Conservation (phyloP, 352 stramenopile species). For the Globisporangium middletonii region DNA sequence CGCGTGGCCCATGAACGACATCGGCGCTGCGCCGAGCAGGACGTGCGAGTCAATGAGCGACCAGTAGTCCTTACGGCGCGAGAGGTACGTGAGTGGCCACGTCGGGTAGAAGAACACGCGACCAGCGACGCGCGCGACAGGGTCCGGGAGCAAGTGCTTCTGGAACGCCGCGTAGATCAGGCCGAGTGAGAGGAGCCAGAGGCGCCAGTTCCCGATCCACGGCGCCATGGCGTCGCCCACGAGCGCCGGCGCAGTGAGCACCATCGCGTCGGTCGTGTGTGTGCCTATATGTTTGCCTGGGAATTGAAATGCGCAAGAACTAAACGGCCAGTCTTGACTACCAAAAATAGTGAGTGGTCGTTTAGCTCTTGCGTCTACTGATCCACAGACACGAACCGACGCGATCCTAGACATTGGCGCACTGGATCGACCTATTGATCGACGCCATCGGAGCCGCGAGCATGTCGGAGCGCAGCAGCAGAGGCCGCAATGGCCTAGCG, state of each 20-base stretch:
- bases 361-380: too few relatives aligned
- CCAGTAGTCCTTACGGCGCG: slow-evolving; percentile 85
- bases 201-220: slow-evolving; percentile 4
- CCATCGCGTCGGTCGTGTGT: too few relatives aligned
- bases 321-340: too few relatives aligned
- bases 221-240: too few relatives aligned
- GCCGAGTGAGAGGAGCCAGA: slow-evolving; percentile 20
- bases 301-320: too few relatives aligned
- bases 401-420: too few relatives aligned
- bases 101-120: slow-evolving; percentile 91
- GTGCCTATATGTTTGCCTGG: too few relatives aligned
- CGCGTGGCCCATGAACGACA: slow-evolving; percentile 86
- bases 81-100: slow-evolving; percentile 88
- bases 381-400: too few relatives aligned
- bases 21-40: slow-evolving; percentile 87
- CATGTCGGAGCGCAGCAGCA: slow-evolving; percentile 2
- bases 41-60: slow-evolving; percentile 91
- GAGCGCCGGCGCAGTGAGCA: too few relatives aligned
- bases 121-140: slow-evolving; percentile 71
- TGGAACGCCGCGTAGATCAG: slow-evolving; percentile 87
- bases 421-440: too few relatives aligned
- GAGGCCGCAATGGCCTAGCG: not conserved
- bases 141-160: slow-evolving; percentile 78
- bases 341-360: too few relatives aligned
- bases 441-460: not conserved